Evolutionary conservation across 768 basidiomycete genomes (phyloP), one percentile per base, ranked within the genome.

Genomic region (Suillus cothurnatus): DNA sequence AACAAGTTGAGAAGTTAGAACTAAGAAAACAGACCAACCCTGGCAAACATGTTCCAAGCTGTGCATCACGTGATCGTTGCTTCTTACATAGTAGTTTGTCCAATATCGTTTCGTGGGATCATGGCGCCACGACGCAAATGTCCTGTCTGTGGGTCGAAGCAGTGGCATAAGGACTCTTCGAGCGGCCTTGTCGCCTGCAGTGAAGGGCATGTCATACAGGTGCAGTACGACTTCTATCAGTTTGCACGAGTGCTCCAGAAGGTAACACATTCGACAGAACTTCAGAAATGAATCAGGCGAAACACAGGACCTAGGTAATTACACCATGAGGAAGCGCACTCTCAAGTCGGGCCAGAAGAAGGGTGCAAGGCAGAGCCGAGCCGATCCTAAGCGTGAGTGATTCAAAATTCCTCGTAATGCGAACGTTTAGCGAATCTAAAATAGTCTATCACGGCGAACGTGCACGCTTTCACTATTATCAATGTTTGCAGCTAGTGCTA

Each of bases 151-250:
- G 88, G 91, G 11, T 95, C 94, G 28, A 86, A 85, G 59, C 86
- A 90, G 74, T 97, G 94, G 94, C 88, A 92, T 71, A 95, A 93
- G 72, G 93, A 94, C 65, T 86, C 88, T 14, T 84, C 88, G 0
- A 91, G 88, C 41, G 95, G 95, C 1, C 81, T 91, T 50, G 85
- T 95, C 50, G 88, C 90, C 2, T 97, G 95, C 76, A 91, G 88
- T 68, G 95, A 97, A 72, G 95, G 95, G 12, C 95, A 97, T 75
- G 86, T 97, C 66, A 84, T 95, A 36, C 92, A 94, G 84, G 94
- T 94, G 73, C 68, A n/a, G 78, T 70, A 28, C 32, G 21, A 57
- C 8, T 64, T 34, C 47, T 62, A 8, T 64, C 39, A 23, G 65
- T 41, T 39, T n/a, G 12, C 38, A 26, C 17, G 26, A 17, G 52